phyloP scores from a whole-genome alignment of 495 filamentous ascomycete genomes.

The Penicillium bovifimosum region DNA sequence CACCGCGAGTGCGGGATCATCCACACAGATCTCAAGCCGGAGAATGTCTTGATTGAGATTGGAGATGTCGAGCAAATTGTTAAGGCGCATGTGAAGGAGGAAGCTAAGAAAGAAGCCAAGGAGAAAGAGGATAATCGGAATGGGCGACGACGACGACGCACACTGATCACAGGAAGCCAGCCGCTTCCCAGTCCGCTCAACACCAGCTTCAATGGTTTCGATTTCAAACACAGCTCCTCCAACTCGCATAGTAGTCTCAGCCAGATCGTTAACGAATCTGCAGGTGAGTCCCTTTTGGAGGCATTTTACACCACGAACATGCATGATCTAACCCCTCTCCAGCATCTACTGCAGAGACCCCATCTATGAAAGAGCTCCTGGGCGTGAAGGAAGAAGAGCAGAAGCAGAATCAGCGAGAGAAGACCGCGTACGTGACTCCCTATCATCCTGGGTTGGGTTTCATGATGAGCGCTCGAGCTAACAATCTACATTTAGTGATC shows the following conservation, averaged over 20 bases:
- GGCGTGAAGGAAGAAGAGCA: conserved; percentile 63
- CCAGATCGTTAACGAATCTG: conserved; percentile 68
- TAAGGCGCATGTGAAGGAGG: conserved; percentile 87
- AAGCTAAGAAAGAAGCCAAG: conserved; percentile 63
- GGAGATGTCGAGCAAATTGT: conserved; percentile 97
- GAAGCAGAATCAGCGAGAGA: conserved; percentile 80
- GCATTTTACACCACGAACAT: not conserved
- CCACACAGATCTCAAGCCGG: conserved; percentile 95
- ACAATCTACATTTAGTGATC: conserved; percentile 53
- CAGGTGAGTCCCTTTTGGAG: conserved; percentile 48
- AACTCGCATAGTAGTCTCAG: conserved; percentile 78
- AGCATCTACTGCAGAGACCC: conserved; percentile 17
- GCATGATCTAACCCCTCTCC: not conserved
- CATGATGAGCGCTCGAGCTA: not conserved
- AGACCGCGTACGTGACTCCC: conserved; percentile 70
- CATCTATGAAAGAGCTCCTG: conserved; percentile 56
- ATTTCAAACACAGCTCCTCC: conserved; percentile 63
- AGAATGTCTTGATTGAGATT: conserved; percentile 98
- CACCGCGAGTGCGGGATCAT: conserved; percentile 99
- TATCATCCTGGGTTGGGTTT: not conserved
- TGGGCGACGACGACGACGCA: conserved; percentile 84
- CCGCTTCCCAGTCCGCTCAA: conserved; percentile 93
- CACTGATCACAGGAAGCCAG: conserved; percentile 94
- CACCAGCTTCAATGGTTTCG: conserved; percentile 74
- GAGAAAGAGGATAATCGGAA: conserved; percentile 93